These are phyloP conservation scores for Malus hybrid DNA, from an alignment of 331 rosid species.

Conservation along the genomic window DNA sequence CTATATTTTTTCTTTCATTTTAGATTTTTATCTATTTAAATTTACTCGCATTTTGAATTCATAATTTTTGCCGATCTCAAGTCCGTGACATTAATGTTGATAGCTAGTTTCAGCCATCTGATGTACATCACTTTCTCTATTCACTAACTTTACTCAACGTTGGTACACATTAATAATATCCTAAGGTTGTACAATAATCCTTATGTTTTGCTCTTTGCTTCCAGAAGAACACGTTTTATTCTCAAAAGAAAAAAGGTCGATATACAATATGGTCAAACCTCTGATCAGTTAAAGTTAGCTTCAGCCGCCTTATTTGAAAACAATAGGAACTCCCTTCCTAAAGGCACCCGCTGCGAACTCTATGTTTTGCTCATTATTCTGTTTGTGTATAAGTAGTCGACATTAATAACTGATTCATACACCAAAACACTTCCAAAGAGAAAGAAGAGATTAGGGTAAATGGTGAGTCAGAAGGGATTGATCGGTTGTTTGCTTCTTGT, in stretches of 20 bases:
- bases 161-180: too few species aligned
- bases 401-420: neutral
- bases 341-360: too few species aligned
- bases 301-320: neutral
- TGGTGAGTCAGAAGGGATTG: neutral
- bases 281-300: neutral
- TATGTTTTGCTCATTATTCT: too few species aligned
- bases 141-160: too few species aligned
- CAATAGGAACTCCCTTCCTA: neutral
- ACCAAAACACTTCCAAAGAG: neutral
- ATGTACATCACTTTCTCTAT: too few species aligned
- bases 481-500: conserved; percentile 13
- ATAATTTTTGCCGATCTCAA: too few species aligned
- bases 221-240: neutral
- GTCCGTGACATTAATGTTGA: too few species aligned
- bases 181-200: neutral
- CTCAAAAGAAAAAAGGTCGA: neutral
- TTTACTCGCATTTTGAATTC: too few species aligned
- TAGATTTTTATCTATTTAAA: too few species aligned
- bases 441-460: neutral
- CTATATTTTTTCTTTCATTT: too few species aligned
- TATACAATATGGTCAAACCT: neutral
- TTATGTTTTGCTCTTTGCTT: neutral
- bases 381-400: neutral
- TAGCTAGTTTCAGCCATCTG: too few species aligned